Evolutionary conservation across 768 basidiomycete species (phyloP), one percentile per base, ranked within the genome.

Genomic region (Nidularia sp.): DNA sequence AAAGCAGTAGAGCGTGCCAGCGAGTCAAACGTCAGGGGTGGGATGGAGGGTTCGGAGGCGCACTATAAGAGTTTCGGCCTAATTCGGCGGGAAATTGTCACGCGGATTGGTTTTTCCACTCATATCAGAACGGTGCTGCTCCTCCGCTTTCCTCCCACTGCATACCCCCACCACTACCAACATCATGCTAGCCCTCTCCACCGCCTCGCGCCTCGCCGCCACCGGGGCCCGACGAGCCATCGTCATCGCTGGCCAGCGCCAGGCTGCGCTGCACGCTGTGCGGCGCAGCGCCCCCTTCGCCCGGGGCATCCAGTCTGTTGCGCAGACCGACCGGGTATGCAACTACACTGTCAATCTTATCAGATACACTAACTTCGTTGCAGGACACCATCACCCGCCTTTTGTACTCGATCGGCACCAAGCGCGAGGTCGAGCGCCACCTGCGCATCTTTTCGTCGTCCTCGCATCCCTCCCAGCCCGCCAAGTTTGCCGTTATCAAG

Each of bases 401-500:
- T 9, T 80, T 99, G 36, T 98, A 98, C 73, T 98, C 96, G 18
- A 88, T 99, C 57, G 97, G 96, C 48, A 91, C 92, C 32, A 94
- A 97, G 65, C 89, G 93, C 57, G 97, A 99, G 69, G 97, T 99
- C 59, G 95, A 98, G 65, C 88, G 97, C 55, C 95, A 99, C 75
- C 86, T 99, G 32, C 89, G 96, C 47, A 99, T 99, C 64, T 99
- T 99, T 67, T 93, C 93, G 7, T 88, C 91, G n/a, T 87, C 93
- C 18, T 90, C 92, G 5, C 86, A 94, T 62, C 84, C 88, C 2
- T 85, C 90, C 12, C 85, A 92, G 54, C 90, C 92, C 39, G 94
- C 94, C 55, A 96, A 93, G 68, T 97, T 97, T 62, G 94, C 93
- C 36, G 97, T 99, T 54, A 87, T 99, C 78, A 99, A 99, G 73